Base-by-base conservation (phyloP, 306 rosid species). In the Leucaena leucocephala region DNA sequence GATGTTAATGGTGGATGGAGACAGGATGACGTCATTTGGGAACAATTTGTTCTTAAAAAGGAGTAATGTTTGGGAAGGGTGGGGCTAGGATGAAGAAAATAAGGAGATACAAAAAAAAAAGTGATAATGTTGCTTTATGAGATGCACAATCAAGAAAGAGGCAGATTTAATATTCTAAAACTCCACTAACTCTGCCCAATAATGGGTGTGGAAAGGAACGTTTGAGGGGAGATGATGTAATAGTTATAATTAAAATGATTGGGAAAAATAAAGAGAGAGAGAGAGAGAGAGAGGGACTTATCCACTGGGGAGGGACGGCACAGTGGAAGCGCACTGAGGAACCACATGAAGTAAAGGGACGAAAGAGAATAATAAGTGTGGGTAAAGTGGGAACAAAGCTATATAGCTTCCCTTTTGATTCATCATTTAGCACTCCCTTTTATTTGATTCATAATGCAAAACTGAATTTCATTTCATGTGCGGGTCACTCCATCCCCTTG, bases 341-440 rank as follows among this genome's bases (percentile, higher is more conserved):
- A 62, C 27, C 27, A 27, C 27, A 27, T 27, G 27, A 27, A 50
- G 58, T 1, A 21, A 19, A 34, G n/a, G 21, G 84, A 80, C 74
- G 59, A 71, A 78, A 78, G 63, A 67, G 77, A 79, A 87, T 66
- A 72, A 39, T 8, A 49, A 36, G 42, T 75, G 87, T 71, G 85
- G 84, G 85, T 43, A 86, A 87, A 90, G 84, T 78, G 85, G 84
- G 77, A 86, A 84, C 90, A 90, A 84, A 87, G 84, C 77, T 75
- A 74, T 45, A 1, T 62, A 22, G 74, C 78, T 90, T 81, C 86
- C 85, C 69, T 63, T 81, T 76, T 33, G 43, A 39, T 81, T 81
- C 85, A 83, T 85, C 81, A 87, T 82, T 79, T 74, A 65, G 8
- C 43, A 62, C 62, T 27, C 71, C 71, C 44, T 8, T 16, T 16